phyloP scores from a whole-genome alignment of 768 basidiomycete species.

The Kwoniella bestiolae region DNA sequence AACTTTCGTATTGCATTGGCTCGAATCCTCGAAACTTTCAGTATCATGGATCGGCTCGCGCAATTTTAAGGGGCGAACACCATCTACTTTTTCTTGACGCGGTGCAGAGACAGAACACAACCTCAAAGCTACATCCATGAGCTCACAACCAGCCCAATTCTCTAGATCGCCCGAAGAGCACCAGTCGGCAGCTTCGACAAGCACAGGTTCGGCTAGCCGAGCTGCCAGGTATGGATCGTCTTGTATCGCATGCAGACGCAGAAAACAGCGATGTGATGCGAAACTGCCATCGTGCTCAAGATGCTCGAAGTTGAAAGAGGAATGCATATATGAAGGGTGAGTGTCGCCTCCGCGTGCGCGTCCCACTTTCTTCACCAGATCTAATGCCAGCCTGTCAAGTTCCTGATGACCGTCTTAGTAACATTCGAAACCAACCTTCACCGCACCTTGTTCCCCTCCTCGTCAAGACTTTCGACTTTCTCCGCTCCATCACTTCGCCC shows the following conservation, averaged over 20 bases:
- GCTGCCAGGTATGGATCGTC: conserved; percentile 25
- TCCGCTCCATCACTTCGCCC: conserved; percentile 5
- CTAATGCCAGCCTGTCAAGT: not conserved
- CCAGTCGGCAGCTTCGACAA: not conserved
- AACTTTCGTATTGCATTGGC: too few relatives aligned
- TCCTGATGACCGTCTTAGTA: conserved; percentile 4
- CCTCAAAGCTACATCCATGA: too few relatives aligned
- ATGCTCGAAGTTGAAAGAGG: conserved; percentile 18
- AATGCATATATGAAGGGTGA: conserved; percentile 30
- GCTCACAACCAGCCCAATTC: not conserved
- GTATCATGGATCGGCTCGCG: too few relatives aligned
- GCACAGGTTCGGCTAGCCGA: not conserved
- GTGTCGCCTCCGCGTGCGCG: not conserved
- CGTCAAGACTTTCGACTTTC: conserved; percentile 22
- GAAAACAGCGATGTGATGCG: conserved; percentile 32
- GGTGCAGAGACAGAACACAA: too few relatives aligned
- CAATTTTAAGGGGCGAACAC: too few relatives aligned
- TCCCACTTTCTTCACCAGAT: too few relatives aligned
- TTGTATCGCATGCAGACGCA: conserved; percentile 23
- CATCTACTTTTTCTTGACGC: too few relatives aligned
- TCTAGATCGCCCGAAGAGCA: not conserved
- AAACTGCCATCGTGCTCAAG: conserved; percentile 17
- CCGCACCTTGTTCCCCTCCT: conserved; percentile 19
- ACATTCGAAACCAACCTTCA: conserved; percentile 21
- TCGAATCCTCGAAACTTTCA: too few relatives aligned